These are phyloP conservation scores for Blastosporella zonata DNA, from an alignment of 1,284 basidiomycete genomes.

Conservation along the genomic window DNA sequence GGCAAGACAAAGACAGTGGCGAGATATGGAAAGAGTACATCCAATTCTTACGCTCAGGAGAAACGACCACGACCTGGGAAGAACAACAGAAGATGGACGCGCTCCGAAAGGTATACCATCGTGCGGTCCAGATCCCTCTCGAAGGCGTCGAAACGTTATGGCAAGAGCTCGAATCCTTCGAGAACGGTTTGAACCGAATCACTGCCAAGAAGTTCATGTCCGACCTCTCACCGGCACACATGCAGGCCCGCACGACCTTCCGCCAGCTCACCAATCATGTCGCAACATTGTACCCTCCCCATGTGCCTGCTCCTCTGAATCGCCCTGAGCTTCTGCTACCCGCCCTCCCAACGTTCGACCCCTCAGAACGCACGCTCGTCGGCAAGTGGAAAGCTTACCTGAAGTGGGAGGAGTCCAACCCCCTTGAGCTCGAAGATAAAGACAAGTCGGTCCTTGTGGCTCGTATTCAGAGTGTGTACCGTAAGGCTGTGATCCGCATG, in stretches of 20 bases:
- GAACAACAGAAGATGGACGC: slow-evolving; percentile 94
- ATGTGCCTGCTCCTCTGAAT: slow-evolving; percentile 32
- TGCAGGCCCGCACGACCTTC: slow-evolving; percentile 90
- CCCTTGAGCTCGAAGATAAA: slow-evolving; percentile 86
- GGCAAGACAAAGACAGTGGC: slow-evolving; percentile 77
- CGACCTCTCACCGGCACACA: slow-evolving; percentile 75
- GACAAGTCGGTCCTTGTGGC: slow-evolving; percentile 67
- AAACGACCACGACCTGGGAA: slow-evolving; percentile 87
- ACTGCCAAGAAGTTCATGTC: slow-evolving; percentile 96
- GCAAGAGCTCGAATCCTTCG: slow-evolving; percentile 94
- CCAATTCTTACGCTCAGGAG: slow-evolving; percentile 78
- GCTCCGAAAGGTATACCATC: slow-evolving; percentile 89
- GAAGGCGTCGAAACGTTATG: slow-evolving; percentile 93
- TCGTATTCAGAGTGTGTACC: slow-evolving; percentile 81
- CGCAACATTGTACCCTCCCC: slow-evolving; percentile 56
- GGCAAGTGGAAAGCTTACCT: slow-evolving; percentile 90
- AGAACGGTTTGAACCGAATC: slow-evolving; percentile 87
- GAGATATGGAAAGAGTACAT: slow-evolving; percentile 82
- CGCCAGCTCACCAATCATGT: slow-evolving; percentile 81
- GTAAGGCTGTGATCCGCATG: slow-evolving; percentile 87
- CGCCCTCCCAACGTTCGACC: slow-evolving; percentile 69
- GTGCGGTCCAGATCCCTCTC: slow-evolving; percentile 91
- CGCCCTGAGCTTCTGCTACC: slow-evolving; percentile 63
- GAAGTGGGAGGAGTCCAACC: slow-evolving; percentile 96
- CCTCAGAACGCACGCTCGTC: slow-evolving; percentile 71